Conservation (phyloP, 495 filamentous ascomycete species). For the Penicillium psychrofluorescens region DNA sequence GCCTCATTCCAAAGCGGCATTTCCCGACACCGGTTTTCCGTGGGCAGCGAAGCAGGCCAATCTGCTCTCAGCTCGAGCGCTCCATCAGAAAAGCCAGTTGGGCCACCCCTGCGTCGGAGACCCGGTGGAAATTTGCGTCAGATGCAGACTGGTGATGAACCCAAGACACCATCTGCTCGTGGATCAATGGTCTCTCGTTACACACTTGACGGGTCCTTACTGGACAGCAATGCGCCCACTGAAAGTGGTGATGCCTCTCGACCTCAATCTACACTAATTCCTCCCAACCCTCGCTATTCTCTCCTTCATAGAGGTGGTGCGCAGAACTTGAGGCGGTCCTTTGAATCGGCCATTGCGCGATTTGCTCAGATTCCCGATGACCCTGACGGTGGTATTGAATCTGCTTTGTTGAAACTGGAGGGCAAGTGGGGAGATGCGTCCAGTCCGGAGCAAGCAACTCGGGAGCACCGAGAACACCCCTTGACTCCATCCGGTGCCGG, state of each 20-base stretch:
- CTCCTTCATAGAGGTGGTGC: slow-evolving; percentile 70
- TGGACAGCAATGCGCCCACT: slow-evolving; percentile 14
- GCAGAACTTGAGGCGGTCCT: slow-evolving; percentile 74
- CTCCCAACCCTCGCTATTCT: slow-evolving; percentile 44
- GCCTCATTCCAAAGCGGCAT: slow-evolving; percentile 71
- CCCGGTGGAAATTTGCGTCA: slow-evolving; percentile 87
- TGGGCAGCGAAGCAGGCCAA: slow-evolving; percentile 52
- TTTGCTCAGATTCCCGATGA: slow-evolving; percentile 88
- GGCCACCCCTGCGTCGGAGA: slow-evolving; percentile 65
- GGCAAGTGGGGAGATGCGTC: slow-evolving; percentile 53
- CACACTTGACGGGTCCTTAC: slow-evolving; percentile 61
- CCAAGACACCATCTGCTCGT: slow-evolving; percentile 54
- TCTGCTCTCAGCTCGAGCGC: slow-evolving; percentile 33
- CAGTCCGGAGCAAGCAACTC: not conserved
- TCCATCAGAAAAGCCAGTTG: slow-evolving; percentile 23
- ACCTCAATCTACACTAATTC: slow-evolving; percentile 26
- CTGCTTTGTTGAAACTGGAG: slow-evolving; percentile 86
- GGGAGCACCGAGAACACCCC: not conserved
- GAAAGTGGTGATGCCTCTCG: slow-evolving; percentile 21
- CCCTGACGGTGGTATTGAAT: slow-evolving; percentile 88
- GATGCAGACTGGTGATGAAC: slow-evolving; percentile 64
- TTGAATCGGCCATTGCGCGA: slow-evolving; percentile 82
- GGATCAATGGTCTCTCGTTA: slow-evolving; percentile 66
- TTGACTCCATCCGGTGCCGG: not conserved
- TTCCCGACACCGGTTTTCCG: slow-evolving; percentile 48